Conservation (phyloP, 257 asterid genomes). For the Gentiana macrophylla region DNA sequence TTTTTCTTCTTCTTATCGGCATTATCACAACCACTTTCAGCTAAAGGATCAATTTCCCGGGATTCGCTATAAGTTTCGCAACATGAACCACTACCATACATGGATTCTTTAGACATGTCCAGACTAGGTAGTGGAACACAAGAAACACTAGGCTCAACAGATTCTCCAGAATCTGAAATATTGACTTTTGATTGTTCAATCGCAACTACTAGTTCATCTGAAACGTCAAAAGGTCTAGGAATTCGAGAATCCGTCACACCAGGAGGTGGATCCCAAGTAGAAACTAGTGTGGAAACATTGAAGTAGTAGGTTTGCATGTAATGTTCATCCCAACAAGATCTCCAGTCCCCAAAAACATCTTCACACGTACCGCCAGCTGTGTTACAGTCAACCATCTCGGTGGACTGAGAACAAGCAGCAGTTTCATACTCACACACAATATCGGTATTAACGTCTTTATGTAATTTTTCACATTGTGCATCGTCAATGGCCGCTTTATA, state of each 20-base stretch:
- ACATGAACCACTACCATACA: constrained; percentile 14
- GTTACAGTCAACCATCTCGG: constrained; percentile 16
- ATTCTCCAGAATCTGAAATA: constrained; percentile 12
- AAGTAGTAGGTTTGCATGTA: constrained; percentile 52
- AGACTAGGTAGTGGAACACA: constrained; percentile 16
- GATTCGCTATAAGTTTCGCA: constrained; percentile 20
- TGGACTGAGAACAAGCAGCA: constrained; percentile 8
- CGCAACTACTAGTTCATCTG: constrained; percentile 10
- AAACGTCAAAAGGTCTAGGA: constrained; percentile 16
- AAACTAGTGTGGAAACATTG: constrained; percentile 47
- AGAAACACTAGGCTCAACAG: constrained; percentile 23
- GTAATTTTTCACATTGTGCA: constrained; percentile 12
- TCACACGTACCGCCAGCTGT: constrained; percentile 10
- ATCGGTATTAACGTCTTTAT: constrained; percentile 16
- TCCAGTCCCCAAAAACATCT: constrained; percentile 41
- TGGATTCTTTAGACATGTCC: constrained; percentile 14
- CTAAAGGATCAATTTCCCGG: constrained; percentile 10
- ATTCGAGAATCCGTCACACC: constrained; percentile 39
- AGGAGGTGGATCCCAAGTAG: constrained; percentile 79
- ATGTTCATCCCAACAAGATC: constrained; percentile 52
- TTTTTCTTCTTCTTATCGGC: constrained; percentile 29
- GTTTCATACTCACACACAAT: constrained; percentile 14
- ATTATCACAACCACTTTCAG: constrained; percentile 17
- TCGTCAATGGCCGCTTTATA: constrained; percentile 16
- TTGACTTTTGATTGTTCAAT: constrained; percentile 15